Evolutionary conservation across 805 yeast species (phyloP), one percentile per base, ranked within the genome.

Genomic region (Myxozyma lipomycoides): DNA sequence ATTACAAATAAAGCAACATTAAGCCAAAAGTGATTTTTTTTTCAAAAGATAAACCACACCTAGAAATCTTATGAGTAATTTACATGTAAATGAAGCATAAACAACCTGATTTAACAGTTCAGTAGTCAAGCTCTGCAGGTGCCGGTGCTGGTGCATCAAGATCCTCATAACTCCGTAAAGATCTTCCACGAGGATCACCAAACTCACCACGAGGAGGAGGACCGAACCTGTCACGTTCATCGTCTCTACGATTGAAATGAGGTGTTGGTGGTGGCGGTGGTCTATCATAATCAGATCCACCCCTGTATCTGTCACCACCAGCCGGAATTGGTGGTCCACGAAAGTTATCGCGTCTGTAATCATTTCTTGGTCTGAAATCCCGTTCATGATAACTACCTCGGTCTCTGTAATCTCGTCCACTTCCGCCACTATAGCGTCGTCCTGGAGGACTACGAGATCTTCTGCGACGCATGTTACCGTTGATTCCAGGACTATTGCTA

Each of bases 101-200:
- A n/a, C n/a, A n/a, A n/a, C n/a, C n/a, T n/a, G n/a, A n/a, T n/a
- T n/a, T n/a, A n/a, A n/a, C n/a, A 12, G 12, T 7, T 39, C 43
- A 53, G 18, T 53, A 53, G 37, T 54, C 58, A 17, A 54, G 40
- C 23, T 52, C 57, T n/a, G n/a, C n/a, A 9, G 43, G 44, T 10
- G 38, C 34, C 19, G 21, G 38, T 9, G 17, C 35, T 6, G 55
- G 47, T 1, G 49, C 52, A 9, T 49, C 53, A 22, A 52, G 49
- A 30, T 55, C 59, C 25, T 30, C 40, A 44, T 55, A 55, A 19
- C 59, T 46, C 17, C 54, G 19, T 38, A 52, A 34, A 38, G 46
- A 36, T 15, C 59, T 45, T 3, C 58, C 58, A 15, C 55, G 41
- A 5, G 46, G 48, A 21, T 49, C 57, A 10, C 39, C 18, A 17